Evolutionary conservation across 2,329 filamentous ascomycete genomes (phyloP), one percentile per base, ranked within the genome.

Genomic region (Aspergillus udagawae): DNA sequence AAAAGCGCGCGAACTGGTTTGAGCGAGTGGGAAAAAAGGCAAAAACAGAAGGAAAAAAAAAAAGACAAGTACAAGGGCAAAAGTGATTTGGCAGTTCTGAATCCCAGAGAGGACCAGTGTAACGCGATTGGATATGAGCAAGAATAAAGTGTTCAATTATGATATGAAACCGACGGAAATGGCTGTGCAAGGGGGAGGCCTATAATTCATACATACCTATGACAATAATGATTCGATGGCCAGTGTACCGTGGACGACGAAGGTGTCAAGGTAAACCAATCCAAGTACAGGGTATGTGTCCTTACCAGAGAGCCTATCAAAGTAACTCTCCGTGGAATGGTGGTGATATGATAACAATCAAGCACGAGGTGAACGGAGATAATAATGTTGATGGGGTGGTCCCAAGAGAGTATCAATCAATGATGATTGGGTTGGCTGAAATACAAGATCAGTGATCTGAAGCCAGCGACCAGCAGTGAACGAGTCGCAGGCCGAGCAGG

Each of bases 211-310:
- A 63, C 64, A 55, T 64, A 66, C 65, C 65, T 64, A 54, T 54
- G 59, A 65, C 54, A 61, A 51, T 64, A 61, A 51, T 64, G 64
- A 65, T 65, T 66, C 61, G 65, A 60, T 55, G 53, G 52, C 55
- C 55, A 3, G 8, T n/a, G 20, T 44, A 63, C 56, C 55, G 61
- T 63, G 61, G 61, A 57, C 51, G 53, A 50, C 47, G 53, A 62
- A 32, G 42, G 49, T 47, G 54, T 41, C 32, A 42, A 51, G 38
- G 45, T 28, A 50, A 55, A 63, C 55, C 57, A 56, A 48, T 38
- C 14, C 32, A 38, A 38, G 5, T 14, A 3, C 32, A 38, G 14
- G 7, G 32, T 38, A 38, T n/a, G 32, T 6, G 29, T 32, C 29
- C 29, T 32, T 14, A 32, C 29, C 29, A 32, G 29, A 32, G 29